Evolutionary conservation across 805 yeast species (phyloP).

Genomic region (Ogataea angusta): DNA sequence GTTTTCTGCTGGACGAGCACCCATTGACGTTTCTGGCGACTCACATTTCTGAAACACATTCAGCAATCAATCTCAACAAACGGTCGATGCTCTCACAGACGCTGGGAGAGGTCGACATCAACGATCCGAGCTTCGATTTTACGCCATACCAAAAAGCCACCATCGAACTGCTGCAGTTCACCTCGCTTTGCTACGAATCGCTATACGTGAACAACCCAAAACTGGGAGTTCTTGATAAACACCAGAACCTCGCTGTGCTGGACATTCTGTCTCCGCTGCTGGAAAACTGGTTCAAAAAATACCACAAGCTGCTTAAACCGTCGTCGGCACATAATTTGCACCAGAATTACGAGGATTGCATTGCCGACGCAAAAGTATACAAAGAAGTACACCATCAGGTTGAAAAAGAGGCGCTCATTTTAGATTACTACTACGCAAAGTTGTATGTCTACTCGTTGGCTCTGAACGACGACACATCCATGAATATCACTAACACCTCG

Average conservation of each 20-base stretch:
- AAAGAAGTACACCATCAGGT: constrained; percentile 42
- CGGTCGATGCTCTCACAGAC: constrained; percentile 75
- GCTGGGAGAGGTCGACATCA: constrained; percentile 59
- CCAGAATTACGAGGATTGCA: constrained; percentile 8
- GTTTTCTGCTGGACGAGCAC: constrained; percentile 75
- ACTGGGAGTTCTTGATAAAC: constrained; percentile 47
- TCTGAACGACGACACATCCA: constrained; percentile 45
- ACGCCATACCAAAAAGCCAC: constrained; percentile 69
- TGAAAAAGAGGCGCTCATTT: constrained; percentile 67
- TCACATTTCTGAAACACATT: constrained; percentile 76
- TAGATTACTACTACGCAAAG: constrained; percentile 83
- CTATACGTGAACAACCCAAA: constrained; percentile 67
- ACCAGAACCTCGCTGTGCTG: constrained; percentile 68
- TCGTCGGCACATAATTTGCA: constrained; percentile 38
- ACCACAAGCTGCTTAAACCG: constrained; percentile 51
- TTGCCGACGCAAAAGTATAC: constrained; percentile 33
- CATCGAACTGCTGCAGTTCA: constrained; percentile 72
- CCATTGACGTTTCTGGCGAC: constrained; percentile 77
- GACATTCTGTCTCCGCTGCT: constrained; percentile 73
- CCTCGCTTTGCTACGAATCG: constrained; percentile 79
- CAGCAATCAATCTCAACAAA: constrained; percentile 78
- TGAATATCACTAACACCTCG: constrained; percentile 32
- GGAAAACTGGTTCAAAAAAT: constrained; percentile 72
- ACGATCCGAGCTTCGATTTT: constrained; percentile 43
- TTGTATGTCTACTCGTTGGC: constrained; percentile 84